Percentiles rank a stretch among this genome's conserved stretches.
Evolutionary conservation across 257 asterid genomes (phyloP).

Genomic region (Ligustrum vulgare): DNA sequence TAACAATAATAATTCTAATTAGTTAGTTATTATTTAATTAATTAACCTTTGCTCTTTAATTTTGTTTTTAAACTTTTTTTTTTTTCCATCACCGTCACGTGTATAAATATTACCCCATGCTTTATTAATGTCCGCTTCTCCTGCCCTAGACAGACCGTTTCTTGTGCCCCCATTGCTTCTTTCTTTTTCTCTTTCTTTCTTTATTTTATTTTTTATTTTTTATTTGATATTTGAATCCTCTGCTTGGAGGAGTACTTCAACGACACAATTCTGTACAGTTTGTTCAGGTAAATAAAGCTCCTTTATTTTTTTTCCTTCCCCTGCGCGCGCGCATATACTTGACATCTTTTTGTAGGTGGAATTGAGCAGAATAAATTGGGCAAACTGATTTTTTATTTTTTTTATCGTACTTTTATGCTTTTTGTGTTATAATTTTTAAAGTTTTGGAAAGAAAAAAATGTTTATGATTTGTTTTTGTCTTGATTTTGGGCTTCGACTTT

Average conservation of each 20-base stretch:
- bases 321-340: too few relatives aligned
- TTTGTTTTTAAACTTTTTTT: background rate
- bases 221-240: constrained; percentile 10
- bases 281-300: constrained; percentile 20
- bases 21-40: too few relatives aligned
- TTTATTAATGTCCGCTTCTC: constrained; percentile 24
- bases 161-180: constrained; percentile 9
- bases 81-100: background rate
- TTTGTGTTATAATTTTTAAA: background rate
- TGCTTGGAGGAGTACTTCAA: background rate
- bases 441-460: too few relatives aligned
- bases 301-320: too few relatives aligned
- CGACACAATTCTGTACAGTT: constrained; percentile 26
- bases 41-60: background rate
- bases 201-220: background rate
- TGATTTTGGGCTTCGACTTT: background rate
- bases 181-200: background rate
- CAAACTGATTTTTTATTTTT: background rate
- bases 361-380: background rate
- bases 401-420: background rate
- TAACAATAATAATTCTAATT: too few relatives aligned
- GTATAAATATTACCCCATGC: background rate
- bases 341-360: background rate
- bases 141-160: constrained; percentile 30
- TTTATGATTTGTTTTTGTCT: too few relatives aligned